Evolutionary conservation across 2,329 filamentous ascomycete species (phyloP).

Genomic region (Colletotrichum euphorbiae): DNA sequence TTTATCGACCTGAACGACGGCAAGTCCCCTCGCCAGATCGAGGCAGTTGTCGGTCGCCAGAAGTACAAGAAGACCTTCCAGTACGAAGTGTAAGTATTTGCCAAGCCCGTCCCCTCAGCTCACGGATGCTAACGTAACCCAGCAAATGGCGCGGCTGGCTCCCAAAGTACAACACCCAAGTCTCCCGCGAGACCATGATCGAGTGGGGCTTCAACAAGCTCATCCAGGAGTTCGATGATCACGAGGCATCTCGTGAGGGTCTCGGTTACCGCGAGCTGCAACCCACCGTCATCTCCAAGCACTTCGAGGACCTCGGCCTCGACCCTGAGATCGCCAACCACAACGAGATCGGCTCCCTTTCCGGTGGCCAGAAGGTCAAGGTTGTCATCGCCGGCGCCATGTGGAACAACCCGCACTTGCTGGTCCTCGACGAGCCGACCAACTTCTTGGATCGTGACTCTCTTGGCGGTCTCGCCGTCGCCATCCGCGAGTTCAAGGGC

Average conservation of each 20-base stretch:
- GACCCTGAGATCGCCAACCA: constrained; percentile 99
- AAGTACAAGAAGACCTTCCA: constrained; percentile 99
- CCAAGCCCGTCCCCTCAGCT: background rate
- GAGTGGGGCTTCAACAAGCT: constrained; percentile 92
- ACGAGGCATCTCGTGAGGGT: constrained; percentile 98
- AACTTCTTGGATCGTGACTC: constrained; percentile 99
- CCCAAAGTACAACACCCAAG: constrained; percentile 92
- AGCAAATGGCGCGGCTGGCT: constrained; percentile 90
- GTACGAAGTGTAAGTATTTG: constrained; percentile 82
- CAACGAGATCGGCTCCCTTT: constrained; percentile 96
- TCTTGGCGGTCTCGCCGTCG: constrained; percentile 94
- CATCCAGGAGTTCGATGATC: constrained; percentile 97
- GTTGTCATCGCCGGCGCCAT: constrained; percentile 95
- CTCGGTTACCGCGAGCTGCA: constrained; percentile 94
- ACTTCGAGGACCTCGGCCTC: constrained; percentile 96
- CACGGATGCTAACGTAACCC: constrained; percentile 44
- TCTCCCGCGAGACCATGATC: constrained; percentile 90
- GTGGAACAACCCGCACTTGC: constrained; percentile 99
- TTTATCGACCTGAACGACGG: constrained; percentile 87
- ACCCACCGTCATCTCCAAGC: constrained; percentile 94
- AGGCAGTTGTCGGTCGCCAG: constrained; percentile 92
- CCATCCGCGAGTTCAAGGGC: constrained; percentile 97
- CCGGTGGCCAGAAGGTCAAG: constrained; percentile 98
- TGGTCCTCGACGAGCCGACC: constrained; percentile 97
- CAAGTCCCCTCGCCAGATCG: constrained; percentile 80